phyloP scores from a whole-genome alignment of 108 stramenopile genomes.

The Aurantiochytrium sp. region DNA sequence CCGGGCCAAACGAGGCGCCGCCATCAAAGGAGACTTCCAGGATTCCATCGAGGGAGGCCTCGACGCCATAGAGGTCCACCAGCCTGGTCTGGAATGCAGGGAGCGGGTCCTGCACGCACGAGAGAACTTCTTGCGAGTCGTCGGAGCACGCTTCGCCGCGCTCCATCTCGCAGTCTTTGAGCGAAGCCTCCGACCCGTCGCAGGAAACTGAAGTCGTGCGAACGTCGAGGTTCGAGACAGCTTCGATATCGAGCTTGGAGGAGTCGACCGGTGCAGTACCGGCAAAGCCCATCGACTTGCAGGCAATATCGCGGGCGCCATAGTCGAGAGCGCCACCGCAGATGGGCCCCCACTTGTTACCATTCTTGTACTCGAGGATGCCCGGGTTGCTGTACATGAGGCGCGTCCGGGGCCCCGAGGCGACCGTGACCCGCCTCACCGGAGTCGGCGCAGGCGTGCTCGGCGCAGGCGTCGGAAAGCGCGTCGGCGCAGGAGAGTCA shows the following conservation, averaged over 20 bases:
- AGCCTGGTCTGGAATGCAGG: background rate
- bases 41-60: background rate
- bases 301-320: background rate
- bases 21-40: background rate
- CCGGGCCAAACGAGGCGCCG: background rate
- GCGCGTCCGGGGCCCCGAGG: background rate
- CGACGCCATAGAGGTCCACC: background rate
- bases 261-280: background rate
- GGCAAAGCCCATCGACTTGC: background rate
- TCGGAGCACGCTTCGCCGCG: background rate
- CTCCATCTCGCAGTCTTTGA: no score
- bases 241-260: background rate
- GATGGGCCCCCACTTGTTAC: background rate
- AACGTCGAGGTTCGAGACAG: no score
- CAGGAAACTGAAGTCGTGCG: background rate
- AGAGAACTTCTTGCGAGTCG: background rate
- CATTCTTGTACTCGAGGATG: background rate
- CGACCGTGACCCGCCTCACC: background rate
- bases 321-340: background rate
- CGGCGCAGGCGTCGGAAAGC: background rate
- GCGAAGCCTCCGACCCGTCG: background rate
- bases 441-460: background rate
- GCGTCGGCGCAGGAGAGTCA: background rate
- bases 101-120: no score
- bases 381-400: background rate